Percentiles rank a stretch among this genome's conserved stretches.
Conservation (phyloP, 208 protist species). For the Leishmania turanica region DNA sequence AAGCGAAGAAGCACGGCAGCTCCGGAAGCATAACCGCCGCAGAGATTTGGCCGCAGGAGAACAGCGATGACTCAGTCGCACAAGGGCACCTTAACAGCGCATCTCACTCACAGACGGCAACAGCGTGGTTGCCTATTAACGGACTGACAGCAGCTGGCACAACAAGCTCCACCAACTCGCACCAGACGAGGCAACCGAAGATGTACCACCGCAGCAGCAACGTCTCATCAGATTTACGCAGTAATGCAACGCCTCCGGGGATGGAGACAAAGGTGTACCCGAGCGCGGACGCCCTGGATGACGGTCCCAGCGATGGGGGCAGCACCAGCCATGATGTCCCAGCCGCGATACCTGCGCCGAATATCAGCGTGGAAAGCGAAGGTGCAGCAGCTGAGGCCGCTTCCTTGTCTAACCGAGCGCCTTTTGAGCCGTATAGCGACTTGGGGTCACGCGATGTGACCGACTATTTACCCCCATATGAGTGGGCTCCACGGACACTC, state of each 20-base stretch:
- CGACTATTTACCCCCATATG: slow-evolving; percentile 21
- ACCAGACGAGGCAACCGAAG: background rate
- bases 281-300: background rate
- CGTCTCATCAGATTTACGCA: slow-evolving; percentile 15
- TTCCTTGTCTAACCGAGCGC: background rate
- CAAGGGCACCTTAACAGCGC: background rate
- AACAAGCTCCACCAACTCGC: background rate
- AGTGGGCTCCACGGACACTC: slow-evolving; percentile 29
- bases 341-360: background rate
- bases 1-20: background rate
- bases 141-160: background rate
- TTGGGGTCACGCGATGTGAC: slow-evolving; percentile 8
- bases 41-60: background rate
- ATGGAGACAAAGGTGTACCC: background rate
- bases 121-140: background rate
- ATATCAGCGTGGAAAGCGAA: background rate
- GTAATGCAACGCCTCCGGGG: background rate
- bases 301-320: background rate
- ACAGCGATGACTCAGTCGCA: background rate
- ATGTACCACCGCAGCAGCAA: background rate
- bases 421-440: slow-evolving; percentile 24
- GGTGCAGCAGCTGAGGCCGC: background rate
- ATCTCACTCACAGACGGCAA: background rate
- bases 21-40: background rate
- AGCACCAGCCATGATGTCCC: background rate